Base-by-base conservation (phyloP, 2,329 filamentous ascomycete genomes). In the Fusarium guadeloupense region DNA sequence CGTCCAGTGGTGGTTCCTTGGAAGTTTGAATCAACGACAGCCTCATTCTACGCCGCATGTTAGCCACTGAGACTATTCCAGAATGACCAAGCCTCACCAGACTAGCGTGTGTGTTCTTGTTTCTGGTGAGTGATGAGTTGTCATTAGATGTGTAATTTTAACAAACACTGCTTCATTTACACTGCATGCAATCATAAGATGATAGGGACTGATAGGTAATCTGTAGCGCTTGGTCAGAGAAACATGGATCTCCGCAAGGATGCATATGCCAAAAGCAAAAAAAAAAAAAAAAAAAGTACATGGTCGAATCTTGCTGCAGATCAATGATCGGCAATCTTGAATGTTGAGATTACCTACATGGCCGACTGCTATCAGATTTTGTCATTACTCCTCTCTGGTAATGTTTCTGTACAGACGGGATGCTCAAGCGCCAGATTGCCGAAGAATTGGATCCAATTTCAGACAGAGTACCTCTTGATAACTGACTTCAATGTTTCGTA, bases 361-460 rank as follows among this genome's bases (percentile, higher is more conserved):
- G n/a, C n/a, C n/a, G n/a, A n/a, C n/a, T n/a, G n/a, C n/a, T n/a
- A n/a, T n/a, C n/a, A n/a, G n/a, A n/a, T n/a, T n/a, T n/a, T n/a
- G n/a, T n/a, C n/a, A n/a, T n/a, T n/a, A n/a, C n/a, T n/a, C n/a
- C n/a, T n/a, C n/a, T n/a, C n/a, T n/a, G n/a, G 9, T 34, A 34
- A 13, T 37, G 10, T 13, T 52, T 44, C 30, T 44, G 28, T 31
- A 50, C 45, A 54, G 33, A 46, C 43, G 49, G 66, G n/a, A n/a
- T n/a, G n/a, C n/a, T 40, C 41, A 53, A 64, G 51, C 34, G 50
- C 26, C 26, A 54, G 47, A 56, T 67, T 68, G 42, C 49, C 50
- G 47, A 60, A 19, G 35, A 44, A 25, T 44, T 54, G 42, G 26
- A 28, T 49, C 31, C 42, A 16, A 48, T 33, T 44, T 33, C 30